Conservation (phyloP, 192 early-diverging fungal genomes). For the Chytriomyces sp. region DNA sequence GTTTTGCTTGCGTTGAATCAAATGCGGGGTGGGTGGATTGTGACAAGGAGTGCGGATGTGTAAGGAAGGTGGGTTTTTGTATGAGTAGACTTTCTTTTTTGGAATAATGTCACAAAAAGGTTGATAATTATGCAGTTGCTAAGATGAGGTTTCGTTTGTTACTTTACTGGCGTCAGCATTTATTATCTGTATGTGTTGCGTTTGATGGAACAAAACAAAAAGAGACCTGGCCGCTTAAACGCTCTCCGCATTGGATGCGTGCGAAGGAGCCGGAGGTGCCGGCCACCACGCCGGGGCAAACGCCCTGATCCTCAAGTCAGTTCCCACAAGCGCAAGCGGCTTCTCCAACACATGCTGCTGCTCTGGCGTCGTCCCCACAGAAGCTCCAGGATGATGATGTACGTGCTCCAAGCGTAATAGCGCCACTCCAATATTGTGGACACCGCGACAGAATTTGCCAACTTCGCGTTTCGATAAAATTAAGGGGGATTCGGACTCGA, state of each 20-base stretch:
- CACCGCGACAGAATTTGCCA: constrained; percentile 68
- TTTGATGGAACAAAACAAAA: no score
- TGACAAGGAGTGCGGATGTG: not conserved
- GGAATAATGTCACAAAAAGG: no score
- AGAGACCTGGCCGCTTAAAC: not conserved
- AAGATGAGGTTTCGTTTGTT: no score
- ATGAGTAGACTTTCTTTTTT: not conserved
- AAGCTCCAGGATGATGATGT: not conserved
- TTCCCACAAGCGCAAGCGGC: constrained; percentile 4
- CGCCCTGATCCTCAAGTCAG: constrained; percentile 25
- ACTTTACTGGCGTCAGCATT: no score
- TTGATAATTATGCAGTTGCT: no score
- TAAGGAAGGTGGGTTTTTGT: constrained; percentile 3
- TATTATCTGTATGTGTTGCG: no score
- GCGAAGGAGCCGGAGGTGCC: no score
- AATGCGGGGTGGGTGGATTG: constrained; percentile 17
- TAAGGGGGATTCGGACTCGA: not conserved
- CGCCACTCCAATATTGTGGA: constrained; percentile 85
- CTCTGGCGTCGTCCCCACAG: no score
- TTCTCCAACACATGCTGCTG: not conserved
- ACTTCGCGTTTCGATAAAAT: constrained; percentile 40
- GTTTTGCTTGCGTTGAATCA: constrained; percentile 31
- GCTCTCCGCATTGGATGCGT: not conserved
- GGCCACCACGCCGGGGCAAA: constrained; percentile 48
- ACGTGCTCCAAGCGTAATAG: constrained; percentile 80